phyloP scores from a whole-genome alignment of 1,284 basidiomycete genomes.

The Sanghuangporus baumii region DNA sequence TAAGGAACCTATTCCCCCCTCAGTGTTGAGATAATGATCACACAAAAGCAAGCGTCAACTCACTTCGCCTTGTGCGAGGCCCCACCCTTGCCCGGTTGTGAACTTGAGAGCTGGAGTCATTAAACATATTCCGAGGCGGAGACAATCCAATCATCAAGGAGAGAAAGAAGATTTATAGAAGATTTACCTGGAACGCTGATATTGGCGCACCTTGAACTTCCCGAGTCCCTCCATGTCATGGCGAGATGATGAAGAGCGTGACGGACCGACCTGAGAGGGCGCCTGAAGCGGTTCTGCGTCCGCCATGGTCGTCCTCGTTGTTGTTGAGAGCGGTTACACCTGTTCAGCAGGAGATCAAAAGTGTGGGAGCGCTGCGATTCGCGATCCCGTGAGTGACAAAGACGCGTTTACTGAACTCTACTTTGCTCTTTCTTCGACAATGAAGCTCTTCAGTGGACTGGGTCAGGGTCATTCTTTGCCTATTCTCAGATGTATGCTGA shows the following conservation, averaged over 20 bases:
- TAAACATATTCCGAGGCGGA: not conserved
- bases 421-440: not conserved
- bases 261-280: not conserved
- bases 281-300: not conserved
- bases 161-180: not conserved
- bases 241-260: conserved; percentile 1
- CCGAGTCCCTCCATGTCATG: conserved; percentile 11
- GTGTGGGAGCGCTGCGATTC: not conserved
- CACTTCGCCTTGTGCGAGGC: conserved; percentile 10
- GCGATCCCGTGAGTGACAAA: not conserved
- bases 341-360: not conserved
- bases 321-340: not conserved
- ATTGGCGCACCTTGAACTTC: conserved; percentile 13
- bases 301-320: not conserved
- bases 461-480: not conserved
- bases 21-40: not conserved
- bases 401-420: not conserved
- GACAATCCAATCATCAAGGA: not conserved
- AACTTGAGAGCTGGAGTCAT: not conserved
- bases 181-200: not conserved
- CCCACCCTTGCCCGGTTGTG: not conserved
- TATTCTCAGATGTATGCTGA: not conserved
- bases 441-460: conserved; percentile 14
- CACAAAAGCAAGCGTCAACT: not conserved
- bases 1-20: conserved; percentile 2